Percentiles rank a stretch among this genome's conserved stretches.
phyloP scores from a whole-genome alignment of 1,139 yeast species.

The Hansenula sp. region DNA sequence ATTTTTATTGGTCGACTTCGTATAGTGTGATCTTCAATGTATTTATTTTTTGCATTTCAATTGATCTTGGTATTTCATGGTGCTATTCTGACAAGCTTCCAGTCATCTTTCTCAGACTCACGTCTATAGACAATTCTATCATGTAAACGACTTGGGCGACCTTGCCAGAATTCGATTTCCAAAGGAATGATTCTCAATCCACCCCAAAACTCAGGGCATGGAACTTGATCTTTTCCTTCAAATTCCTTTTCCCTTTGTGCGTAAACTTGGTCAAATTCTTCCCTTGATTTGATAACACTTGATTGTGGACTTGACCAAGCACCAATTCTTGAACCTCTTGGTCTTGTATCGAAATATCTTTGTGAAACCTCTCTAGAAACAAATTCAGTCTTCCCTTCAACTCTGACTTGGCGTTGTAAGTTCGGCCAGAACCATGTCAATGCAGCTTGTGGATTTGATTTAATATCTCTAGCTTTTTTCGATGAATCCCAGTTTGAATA shows the following conservation, averaged over 20 bases:
- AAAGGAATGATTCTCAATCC: constrained; percentile 85
- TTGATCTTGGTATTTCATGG: too few species aligned
- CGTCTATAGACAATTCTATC: constrained; percentile 81
- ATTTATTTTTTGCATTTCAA: too few species aligned
- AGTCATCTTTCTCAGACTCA: constrained; percentile 43
- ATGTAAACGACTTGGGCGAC: constrained; percentile 84
- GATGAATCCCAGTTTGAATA: constrained; percentile 91
- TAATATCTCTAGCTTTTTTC: constrained; percentile 70
- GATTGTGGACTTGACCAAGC: constrained; percentile 98
- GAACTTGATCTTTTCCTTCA: constrained; percentile 59
- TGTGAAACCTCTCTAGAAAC: constrained; percentile 72
- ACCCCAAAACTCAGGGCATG: constrained; percentile 96
- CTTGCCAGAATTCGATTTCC: constrained; percentile 97
- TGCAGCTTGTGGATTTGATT: constrained; percentile 73
- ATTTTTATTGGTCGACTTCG: not conserved
- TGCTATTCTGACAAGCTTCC: constrained; percentile 70
- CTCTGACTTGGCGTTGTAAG: constrained; percentile 85
- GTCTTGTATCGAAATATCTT: constrained; percentile 80
- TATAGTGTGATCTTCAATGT: not conserved
- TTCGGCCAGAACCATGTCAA: constrained; percentile 92
- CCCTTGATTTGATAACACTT: constrained; percentile 49
- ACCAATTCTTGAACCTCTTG: constrained; percentile 89
- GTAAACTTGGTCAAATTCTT: constrained; percentile 54
- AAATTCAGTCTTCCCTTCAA: constrained; percentile 80
- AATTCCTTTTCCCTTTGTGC: constrained; percentile 53